phyloP scores from a whole-genome alignment of 768 basidiomycete species.

The Agaricus bisporus region DNA sequence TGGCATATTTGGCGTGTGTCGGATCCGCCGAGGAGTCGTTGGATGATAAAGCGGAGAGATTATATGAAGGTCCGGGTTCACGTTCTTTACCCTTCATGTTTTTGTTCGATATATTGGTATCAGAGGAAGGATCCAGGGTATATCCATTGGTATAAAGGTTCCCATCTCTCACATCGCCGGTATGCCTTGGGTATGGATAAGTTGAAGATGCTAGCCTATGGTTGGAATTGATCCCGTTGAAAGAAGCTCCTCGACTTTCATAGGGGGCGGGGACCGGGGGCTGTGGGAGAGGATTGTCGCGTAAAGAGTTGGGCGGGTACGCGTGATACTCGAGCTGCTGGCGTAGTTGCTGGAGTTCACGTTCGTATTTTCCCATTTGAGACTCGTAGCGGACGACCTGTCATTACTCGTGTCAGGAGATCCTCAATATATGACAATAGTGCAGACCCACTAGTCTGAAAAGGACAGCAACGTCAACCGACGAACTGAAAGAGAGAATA shows the following conservation, averaged over 20 bases:
- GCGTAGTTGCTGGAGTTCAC: not conserved
- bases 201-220: conserved; percentile 19
- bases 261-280: conserved; percentile 50
- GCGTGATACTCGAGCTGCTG: conserved; percentile 4
- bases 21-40: not conserved
- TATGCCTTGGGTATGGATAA: not conserved
- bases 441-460: conserved; percentile 2
- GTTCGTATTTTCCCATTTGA: conserved; percentile 22
- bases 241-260: conserved; percentile 28
- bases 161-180: not conserved
- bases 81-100: conserved; percentile 11
- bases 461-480: not conserved
- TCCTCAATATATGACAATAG: not conserved
- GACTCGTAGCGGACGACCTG: conserved; percentile 23
- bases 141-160: not conserved
- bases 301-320: not conserved
- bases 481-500: no score
- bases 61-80: conserved; percentile 9
- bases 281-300: conserved; percentile 37
- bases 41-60: conserved; percentile 1
- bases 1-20: not conserved
- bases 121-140: not conserved
- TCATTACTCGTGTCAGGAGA: not conserved
- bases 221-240: conserved; percentile 18
- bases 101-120: not conserved